Evolutionary conservation across 257 asterid genomes (phyloP).

Genomic region (Perilla frutescens): DNA sequence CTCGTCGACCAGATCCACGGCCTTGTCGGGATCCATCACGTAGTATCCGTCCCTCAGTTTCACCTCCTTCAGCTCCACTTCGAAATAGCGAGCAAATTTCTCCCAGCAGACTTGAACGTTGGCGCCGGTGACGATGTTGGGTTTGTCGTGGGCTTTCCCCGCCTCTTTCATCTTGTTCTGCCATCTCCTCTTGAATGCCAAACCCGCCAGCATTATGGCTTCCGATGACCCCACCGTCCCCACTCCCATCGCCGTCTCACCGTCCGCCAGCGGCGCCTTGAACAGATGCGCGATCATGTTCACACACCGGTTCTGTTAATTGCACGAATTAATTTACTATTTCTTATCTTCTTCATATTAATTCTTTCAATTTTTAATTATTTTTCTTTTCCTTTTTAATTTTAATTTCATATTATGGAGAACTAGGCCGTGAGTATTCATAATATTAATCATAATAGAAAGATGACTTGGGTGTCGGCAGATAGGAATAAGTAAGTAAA

Average conservation of each 20-base stretch:
- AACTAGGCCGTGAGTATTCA: too few relatives aligned
- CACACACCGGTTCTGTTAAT: slow-evolving; percentile 77
- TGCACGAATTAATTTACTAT: too few relatives aligned
- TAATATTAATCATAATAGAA: too few relatives aligned
- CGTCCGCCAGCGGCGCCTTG: slow-evolving; percentile 72
- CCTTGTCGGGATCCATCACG: slow-evolving; percentile 84
- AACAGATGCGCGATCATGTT: slow-evolving; percentile 82
- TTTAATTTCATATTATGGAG: too few relatives aligned
- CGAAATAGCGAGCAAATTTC: slow-evolving; percentile 82
- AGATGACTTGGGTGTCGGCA: neutral
- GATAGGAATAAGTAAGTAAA: too few relatives aligned
- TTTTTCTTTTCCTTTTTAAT: too few relatives aligned
- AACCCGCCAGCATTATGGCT: slow-evolving; percentile 87
- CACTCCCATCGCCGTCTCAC: slow-evolving; percentile 75
- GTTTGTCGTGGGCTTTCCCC: slow-evolving; percentile 74
- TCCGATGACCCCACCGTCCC: slow-evolving; percentile 90
- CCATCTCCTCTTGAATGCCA: slow-evolving; percentile 86
- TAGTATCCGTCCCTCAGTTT: slow-evolving; percentile 73
- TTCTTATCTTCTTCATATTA: too few relatives aligned
- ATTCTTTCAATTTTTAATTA: too few relatives aligned
- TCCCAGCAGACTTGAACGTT: slow-evolving; percentile 92
- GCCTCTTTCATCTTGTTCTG: slow-evolving; percentile 77
- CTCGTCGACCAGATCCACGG: slow-evolving; percentile 86
- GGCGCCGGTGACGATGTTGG: slow-evolving; percentile 85
- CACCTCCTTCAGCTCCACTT: slow-evolving; percentile 85